Evolutionary conservation across 805 yeast species (phyloP), one percentile per base, ranked within the genome.

Genomic region (Pichia pseudocactophila): DNA sequence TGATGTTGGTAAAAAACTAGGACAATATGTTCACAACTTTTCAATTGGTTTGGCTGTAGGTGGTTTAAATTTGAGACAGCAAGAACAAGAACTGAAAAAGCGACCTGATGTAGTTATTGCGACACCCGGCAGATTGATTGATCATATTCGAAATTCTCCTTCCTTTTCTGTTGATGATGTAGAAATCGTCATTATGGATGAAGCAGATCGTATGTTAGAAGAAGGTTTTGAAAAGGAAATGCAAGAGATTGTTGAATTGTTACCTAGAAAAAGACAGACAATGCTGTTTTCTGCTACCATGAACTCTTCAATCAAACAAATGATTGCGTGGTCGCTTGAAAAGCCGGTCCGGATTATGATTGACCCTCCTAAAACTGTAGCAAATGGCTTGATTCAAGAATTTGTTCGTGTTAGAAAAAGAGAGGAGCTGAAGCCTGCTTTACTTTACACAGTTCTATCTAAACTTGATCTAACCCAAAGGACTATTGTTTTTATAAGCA

Each of bases 191-290:
- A 94, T 92, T 26, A 73, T 92, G 52, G 98, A 92, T 69, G 98
- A 92, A 69, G 98, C 98, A 46, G 98, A 92, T 72, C 80, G 98
- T 69, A 92, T 92, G 97, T 73, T 92, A 53, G 99, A 92, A 61
- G 99, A 92, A 65, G 99, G 99, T 58, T 92, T 92, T 76, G 96
- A 89, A 64, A 86, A 80, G 41, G 98, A 92, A 64, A 70, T 92
- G 51, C 82, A 87, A 16, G 98, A 92, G 61, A 90, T 92, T 46
- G 73, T 92, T 63, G 74, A 83, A 12, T 69, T 90, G 42, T 70
- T 94, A 50, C 98, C 99, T 25, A 75, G 80, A 39, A 86, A 86
- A 64, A 79, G 97, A 62, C 99, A 92, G 65, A 90, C 97, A 0
- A 66, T 92, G 68, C 68, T 92, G 53, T 92, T 89, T 56, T 92